Base-by-base conservation (phyloP, 169 alveolate genomes). In the Plasmodium gaboni region DNA sequence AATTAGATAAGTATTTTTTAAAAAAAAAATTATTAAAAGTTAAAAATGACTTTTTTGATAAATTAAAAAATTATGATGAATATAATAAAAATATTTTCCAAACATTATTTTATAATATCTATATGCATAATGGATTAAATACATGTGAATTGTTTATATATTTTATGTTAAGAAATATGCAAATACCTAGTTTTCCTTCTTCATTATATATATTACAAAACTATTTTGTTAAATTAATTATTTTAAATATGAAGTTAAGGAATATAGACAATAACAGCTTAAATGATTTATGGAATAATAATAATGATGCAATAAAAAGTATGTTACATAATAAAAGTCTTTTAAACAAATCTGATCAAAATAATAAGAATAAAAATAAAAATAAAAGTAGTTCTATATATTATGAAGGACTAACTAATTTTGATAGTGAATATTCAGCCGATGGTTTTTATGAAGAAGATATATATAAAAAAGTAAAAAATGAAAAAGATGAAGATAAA, bases 21-120 rank as follows among this genome's bases (percentile, higher is more conserved):
- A 83, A 83, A 68, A 83, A 48, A 7, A 83, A 83, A 38, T 50
- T 83, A 46, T 19, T 83, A n/a, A 67, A 83, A 68, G 83, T 83
- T 15, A 68, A 71, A 8, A 83, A 55, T 5, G 83, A 83, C 53
- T 9, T 83, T 51, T 53, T 55, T 60, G 70, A 83, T 48, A 61
- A 12, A 7, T 67, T 83, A 68, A 60, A 63, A 68, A 83, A 44
- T 22, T 28, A 3, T 15, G 22, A 42, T n/a, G 44, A 50, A 9
- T 12, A 1, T 3, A 68, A 50, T 46, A 71, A 24, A 15, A 42
- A 42, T 2, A 26, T 76, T 13, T 42, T 83, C 22, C 68, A 67
- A 68, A 83, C 64, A 9, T 19, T 83, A 59, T 63, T 67, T 26
- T 83, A 83, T 61, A 83, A 83, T 46, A 68, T 83, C 6, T 83